Conservation (phyloP, 2,329 filamentous ascomycete genomes). For the Epichloe sylvatica region DNA sequence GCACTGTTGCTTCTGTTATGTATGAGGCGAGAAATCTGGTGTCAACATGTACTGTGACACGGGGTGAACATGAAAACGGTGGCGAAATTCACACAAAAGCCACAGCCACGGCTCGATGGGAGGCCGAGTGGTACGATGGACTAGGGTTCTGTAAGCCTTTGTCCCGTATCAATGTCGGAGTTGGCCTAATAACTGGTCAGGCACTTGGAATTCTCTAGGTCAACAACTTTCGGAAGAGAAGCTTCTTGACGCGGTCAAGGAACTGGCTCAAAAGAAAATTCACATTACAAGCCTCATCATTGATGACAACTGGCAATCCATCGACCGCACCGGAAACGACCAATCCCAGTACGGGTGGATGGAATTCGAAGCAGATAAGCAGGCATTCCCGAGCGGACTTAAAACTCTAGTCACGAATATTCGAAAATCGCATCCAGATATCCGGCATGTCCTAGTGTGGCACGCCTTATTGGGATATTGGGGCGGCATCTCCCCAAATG, state of each 20-base stretch:
- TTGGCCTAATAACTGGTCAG: constrained; percentile 18
- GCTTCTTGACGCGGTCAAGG: constrained; percentile 59
- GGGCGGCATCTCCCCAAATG: constrained; percentile 69
- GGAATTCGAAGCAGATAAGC: constrained; percentile 71
- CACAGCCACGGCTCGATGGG: constrained; percentile 49
- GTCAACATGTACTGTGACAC: constrained; percentile 25
- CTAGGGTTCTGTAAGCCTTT: constrained; percentile 62
- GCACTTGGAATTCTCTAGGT: constrained; percentile 88
- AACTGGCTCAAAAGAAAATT: constrained; percentile 56
- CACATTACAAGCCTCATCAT: constrained; percentile 79
- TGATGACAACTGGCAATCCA: constrained; percentile 90
- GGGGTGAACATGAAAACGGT: constrained; percentile 32
- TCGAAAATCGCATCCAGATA: constrained; percentile 51
- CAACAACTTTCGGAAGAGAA: constrained; percentile 71
- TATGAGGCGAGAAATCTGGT: constrained; percentile 61
- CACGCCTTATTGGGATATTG: constrained; percentile 83
- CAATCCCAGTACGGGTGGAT: constrained; percentile 55
- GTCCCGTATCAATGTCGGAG: constrained; percentile 8
- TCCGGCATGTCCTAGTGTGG: constrained; percentile 85
- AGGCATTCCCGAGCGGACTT: constrained; percentile 67
- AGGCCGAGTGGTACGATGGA: constrained; percentile 83
- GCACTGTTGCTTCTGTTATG: constrained; percentile 65
- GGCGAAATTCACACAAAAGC: constrained; percentile 33
- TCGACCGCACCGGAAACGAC: constrained; percentile 38
- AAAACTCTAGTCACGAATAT: constrained; percentile 57